A percentile compares a stretch with the other conserved stretches of the same genome.
Evolutionary conservation across 345 rosid genomes (phyloP).

Genomic region (Raphanus sativus): DNA sequence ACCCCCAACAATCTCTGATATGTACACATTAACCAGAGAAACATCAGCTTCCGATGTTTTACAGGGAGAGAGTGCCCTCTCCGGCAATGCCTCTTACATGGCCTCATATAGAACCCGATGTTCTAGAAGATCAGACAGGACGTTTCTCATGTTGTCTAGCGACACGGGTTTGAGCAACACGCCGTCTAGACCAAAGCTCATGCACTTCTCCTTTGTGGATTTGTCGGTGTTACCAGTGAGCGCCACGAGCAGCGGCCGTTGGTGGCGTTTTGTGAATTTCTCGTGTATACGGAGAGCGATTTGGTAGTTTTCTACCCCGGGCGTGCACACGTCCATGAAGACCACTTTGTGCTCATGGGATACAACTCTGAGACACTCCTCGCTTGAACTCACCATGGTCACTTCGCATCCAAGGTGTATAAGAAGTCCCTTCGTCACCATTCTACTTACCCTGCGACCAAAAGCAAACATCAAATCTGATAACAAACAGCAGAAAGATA

Average conservation of each 20-base stretch:
- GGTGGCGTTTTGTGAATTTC: constrained; percentile 63
- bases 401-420: constrained; percentile 91
- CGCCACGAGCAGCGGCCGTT: constrained; percentile 82
- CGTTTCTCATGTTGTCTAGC: constrained; percentile 78
- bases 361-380: constrained; percentile 65
- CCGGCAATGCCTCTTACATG: constrained; percentile 34
- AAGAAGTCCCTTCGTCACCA: constrained; percentile 79
- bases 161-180: constrained; percentile 74
- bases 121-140: constrained; percentile 70
- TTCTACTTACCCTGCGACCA: constrained; percentile 71
- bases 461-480: neutral
- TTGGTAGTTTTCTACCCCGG: constrained; percentile 62
- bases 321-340: constrained; percentile 67
- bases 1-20: constrained; percentile 29
- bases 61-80: constrained; percentile 12
- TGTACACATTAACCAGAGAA: constrained; percentile 40
- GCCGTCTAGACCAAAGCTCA: constrained; percentile 83
- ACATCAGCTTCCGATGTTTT: constrained; percentile 28
- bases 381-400: constrained; percentile 61
- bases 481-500: neutral
- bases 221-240: constrained; percentile 74
- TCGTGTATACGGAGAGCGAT: constrained; percentile 58
- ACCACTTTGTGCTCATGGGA: constrained; percentile 80
- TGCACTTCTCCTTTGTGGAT: constrained; percentile 72
- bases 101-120: constrained; percentile 58